phyloP scores from a whole-genome alignment of 129 eudicot genomes.

The Calendula officinalis region DNA sequence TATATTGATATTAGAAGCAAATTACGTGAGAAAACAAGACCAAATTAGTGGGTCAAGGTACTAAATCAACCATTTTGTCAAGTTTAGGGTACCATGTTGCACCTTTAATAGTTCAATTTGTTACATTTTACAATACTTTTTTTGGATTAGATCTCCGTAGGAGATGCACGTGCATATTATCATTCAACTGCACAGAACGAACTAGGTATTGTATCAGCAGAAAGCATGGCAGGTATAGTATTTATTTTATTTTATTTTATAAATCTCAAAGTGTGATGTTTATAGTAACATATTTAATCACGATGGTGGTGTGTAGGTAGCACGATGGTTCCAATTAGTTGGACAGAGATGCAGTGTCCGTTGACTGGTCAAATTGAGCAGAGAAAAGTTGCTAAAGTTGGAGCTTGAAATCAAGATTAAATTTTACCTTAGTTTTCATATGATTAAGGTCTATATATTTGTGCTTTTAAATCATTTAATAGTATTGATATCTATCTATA shows the following conservation, averaged over 20 bases:
- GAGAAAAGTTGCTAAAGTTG: constrained; percentile 92
- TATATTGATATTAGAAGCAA: too few species aligned
- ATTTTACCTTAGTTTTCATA: constrained; percentile 14
- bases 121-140: too few species aligned
- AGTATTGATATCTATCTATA: too few species aligned
- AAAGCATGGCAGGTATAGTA: constrained; percentile 77
- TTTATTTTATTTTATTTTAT: background rate
- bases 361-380: constrained; percentile 87
- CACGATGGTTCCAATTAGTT: constrained; percentile 88
- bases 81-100: too few species aligned
- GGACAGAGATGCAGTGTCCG: constrained; percentile 99
- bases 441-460: background rate
- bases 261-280: too few species aligned
- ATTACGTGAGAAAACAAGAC: too few species aligned
- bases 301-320: too few species aligned
- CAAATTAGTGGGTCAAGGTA: too few species aligned
- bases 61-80: too few species aligned
- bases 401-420: constrained; percentile 32
- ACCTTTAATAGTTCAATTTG: too few species aligned
- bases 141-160: constrained; percentile 70
- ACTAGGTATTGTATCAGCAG: constrained; percentile 95
- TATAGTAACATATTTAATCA: too few species aligned
- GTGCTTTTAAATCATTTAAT: too few species aligned
- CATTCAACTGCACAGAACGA: constrained; percentile 95
- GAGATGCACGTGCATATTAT: constrained; percentile 96